phyloP scores from a whole-genome alignment of 2,329 filamentous ascomycete species.

The Coniella lustricola region DNA sequence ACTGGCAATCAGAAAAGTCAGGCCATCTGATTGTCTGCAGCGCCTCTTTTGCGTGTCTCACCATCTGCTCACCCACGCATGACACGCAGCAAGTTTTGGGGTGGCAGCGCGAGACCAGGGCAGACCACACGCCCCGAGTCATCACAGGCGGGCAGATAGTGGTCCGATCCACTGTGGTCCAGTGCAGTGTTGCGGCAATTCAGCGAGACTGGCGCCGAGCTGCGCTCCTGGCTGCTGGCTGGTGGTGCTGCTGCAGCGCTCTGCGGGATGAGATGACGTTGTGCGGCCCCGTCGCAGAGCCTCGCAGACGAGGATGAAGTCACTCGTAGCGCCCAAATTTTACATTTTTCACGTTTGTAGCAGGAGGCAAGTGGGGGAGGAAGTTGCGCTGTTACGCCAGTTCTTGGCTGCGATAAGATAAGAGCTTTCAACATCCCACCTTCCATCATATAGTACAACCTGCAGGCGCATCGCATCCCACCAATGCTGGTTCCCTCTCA shows the following conservation, averaged over 20 bases:
- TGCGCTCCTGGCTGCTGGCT: too few species aligned
- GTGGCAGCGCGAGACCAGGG: not conserved
- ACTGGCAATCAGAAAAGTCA: not conserved
- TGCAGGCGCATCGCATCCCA: too few species aligned
- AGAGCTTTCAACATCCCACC: constrained; percentile 14
- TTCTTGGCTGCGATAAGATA: constrained; percentile 15
- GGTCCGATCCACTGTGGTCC: not conserved
- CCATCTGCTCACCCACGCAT: constrained; percentile 4
- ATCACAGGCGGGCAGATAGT: not conserved
- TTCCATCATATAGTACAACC: constrained; percentile 3
- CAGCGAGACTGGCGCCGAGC: constrained; percentile 9
- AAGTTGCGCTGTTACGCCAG: too few species aligned
- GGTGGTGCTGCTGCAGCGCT: not conserved
- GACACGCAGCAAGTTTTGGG: constrained; percentile 7
- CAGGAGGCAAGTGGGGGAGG: too few species aligned
- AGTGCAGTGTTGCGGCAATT: constrained; percentile 5
- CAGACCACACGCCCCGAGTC: not conserved
- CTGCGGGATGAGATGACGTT: constrained; percentile 15
- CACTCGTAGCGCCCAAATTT: not conserved
- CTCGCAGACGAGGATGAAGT: constrained; percentile 6
- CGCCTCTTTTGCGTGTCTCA: not conserved
- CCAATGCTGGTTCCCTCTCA: not conserved
- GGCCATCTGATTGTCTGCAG: not conserved
- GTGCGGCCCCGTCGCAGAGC: not conserved
- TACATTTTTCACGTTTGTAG: not conserved